Conservation (phyloP, 441 rosid species). For the Gossypium schwendimanii region DNA sequence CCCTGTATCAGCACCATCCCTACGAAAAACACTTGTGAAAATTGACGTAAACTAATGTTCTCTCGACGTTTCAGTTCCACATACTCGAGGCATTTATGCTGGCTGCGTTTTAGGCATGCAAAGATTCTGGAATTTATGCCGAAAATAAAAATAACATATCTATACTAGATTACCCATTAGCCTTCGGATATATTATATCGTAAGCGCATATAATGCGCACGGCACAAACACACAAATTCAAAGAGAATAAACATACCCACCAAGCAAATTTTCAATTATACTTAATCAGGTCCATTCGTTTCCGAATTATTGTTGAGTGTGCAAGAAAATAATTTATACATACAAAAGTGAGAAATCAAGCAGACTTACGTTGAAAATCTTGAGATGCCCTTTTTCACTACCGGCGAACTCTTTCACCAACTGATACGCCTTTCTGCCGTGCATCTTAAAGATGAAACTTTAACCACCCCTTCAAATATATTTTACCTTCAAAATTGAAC, state of each 20-base stretch:
- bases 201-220: neutral
- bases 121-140: neutral
- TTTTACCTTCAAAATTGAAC: neutral
- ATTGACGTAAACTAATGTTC: neutral
- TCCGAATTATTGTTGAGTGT: neutral
- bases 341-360: neutral
- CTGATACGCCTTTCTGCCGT: conserved; percentile 65
- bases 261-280: neutral
- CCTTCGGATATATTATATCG: neutral
- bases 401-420: conserved; percentile 56
- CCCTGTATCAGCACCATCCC: too few species aligned
- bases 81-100: neutral
- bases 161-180: neutral
- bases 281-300: neutral
- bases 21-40: neutral
- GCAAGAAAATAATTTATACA: neutral
- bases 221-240: neutral
- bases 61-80: neutral
- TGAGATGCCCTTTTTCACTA: conserved; percentile 65
- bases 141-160: neutral
- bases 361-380: conserved; percentile 55
- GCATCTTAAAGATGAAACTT: conserved; percentile 28
- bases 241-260: neutral
- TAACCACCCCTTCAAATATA: neutral
- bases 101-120: neutral